These are phyloP conservation scores for Calonectria multiphialidica DNA, from an alignment of 2,329 filamentous ascomycete genomes.

Conservation along the genomic window DNA sequence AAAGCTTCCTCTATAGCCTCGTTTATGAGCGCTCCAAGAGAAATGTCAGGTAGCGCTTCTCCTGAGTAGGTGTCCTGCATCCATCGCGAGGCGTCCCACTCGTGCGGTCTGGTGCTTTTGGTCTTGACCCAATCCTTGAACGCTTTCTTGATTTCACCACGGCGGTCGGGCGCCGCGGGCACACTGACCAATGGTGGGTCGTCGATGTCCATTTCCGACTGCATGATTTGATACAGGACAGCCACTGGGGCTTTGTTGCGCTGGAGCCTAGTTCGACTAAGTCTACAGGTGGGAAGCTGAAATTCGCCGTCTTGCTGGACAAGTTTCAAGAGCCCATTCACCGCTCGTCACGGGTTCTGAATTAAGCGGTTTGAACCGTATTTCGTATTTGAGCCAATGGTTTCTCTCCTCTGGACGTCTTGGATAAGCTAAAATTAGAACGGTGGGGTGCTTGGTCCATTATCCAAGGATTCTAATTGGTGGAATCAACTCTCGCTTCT, in stretches of 20 bases:
- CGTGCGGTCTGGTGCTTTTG: not conserved
- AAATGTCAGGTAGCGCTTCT: not conserved
- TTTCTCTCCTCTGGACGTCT: not conserved
- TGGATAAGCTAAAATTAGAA: conserved; percentile 3
- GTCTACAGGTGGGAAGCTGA: not conserved
- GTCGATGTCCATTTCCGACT: not conserved
- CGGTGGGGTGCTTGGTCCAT: too few relatives aligned
- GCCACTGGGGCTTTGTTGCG: not conserved
- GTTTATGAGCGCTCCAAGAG: not conserved
- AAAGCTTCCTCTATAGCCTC: not conserved
- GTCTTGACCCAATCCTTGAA: conserved; percentile 4
- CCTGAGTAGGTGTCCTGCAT: not conserved
- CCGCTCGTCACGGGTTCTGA: not conserved
- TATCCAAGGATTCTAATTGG: too few relatives aligned
- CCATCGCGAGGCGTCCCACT: not conserved
- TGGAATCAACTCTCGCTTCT: too few relatives aligned
- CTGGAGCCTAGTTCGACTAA: not conserved
- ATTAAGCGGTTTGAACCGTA: not conserved
- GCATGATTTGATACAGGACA: not conserved
- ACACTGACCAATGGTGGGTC: not conserved
- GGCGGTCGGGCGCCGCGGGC: not conserved
- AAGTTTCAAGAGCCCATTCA: not conserved
- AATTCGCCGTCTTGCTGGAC: not conserved
- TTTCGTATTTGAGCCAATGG: not conserved
- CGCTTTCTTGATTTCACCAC: not conserved